Evolutionary conservation across 805 yeast genomes (phyloP).

Genomic region (Lachancea mirantina): DNA sequence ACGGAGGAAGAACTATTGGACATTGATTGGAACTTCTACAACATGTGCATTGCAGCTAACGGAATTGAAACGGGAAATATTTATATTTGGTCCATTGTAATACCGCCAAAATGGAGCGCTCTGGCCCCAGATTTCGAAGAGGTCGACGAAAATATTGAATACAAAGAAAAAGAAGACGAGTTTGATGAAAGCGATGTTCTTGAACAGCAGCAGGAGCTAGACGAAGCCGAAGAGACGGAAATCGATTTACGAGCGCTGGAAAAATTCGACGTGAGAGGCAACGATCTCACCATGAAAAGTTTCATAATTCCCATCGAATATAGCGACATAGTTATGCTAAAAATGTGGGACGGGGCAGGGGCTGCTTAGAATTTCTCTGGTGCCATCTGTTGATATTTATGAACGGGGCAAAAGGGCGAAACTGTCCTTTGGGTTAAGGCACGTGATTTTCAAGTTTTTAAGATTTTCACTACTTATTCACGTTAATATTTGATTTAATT

Average conservation of each 20-base stretch:
- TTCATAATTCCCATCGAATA: conserved; percentile 54
- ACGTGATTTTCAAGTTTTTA: too few species aligned
- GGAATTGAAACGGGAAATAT: conserved; percentile 81
- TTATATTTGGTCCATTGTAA: conserved; percentile 71
- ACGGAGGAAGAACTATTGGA: conserved; percentile 77
- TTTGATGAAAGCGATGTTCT: conserved; percentile 73
- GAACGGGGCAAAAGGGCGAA: too few species aligned
- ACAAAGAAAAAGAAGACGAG: conserved; percentile 85
- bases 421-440: too few species aligned
- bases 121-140: conserved; percentile 95
- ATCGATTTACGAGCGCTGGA: conserved; percentile 67
- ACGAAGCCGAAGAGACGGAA: conserved; percentile 51
- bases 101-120: conserved; percentile 94
- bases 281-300: conserved; percentile 41
- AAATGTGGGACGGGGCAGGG: conserved; percentile 9
- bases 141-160: conserved; percentile 84
- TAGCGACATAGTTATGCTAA: conserved; percentile 27
- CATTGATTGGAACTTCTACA: conserved; percentile 76
- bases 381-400: too few species aligned
- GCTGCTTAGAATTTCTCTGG: too few species aligned
- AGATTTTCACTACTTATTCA: too few species aligned
- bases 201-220: conserved; percentile 50
- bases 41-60: conserved; percentile 70
- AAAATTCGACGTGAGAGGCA: conserved; percentile 64
- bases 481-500: too few species aligned